Evolutionary conservation across 2,329 filamentous ascomycete genomes (phyloP).

Genomic region (Myriosclerotinia curreyana): DNA sequence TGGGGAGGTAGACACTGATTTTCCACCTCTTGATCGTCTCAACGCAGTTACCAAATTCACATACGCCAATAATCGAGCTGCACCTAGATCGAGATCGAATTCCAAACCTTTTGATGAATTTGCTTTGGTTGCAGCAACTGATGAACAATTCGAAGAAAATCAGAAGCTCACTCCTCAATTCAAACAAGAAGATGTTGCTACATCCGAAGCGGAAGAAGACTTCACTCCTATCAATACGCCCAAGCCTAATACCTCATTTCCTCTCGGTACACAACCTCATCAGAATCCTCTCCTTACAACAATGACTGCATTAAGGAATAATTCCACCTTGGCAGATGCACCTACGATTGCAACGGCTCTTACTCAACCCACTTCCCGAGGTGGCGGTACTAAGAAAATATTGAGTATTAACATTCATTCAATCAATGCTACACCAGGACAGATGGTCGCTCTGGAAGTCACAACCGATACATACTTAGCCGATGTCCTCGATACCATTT

Average conservation of each 20-base stretch:
- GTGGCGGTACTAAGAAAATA: slow-evolving; percentile 63
- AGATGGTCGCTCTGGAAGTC: slow-evolving; percentile 69
- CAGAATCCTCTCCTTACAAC: slow-evolving; percentile 62
- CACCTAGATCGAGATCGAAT: slow-evolving; percentile 55
- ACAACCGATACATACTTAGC: slow-evolving; percentile 81
- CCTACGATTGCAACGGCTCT: slow-evolving; percentile 44
- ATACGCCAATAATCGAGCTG: slow-evolving; percentile 71
- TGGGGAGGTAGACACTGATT: slow-evolving; percentile 81
- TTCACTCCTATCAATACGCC: slow-evolving; percentile 41
- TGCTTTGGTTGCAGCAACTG: slow-evolving; percentile 69
- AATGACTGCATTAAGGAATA: slow-evolving; percentile 50
- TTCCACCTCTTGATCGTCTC: slow-evolving; percentile 72
- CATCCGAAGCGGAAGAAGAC: slow-evolving; percentile 45
- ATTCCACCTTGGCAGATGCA: slow-evolving; percentile 54
- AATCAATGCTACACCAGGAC: slow-evolving; percentile 67
- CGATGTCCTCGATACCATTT: slow-evolving; percentile 75
- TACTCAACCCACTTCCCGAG: slow-evolving; percentile 39
- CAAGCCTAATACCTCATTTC: slow-evolving; percentile 29
- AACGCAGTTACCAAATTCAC: slow-evolving; percentile 76
- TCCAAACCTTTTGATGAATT: slow-evolving; percentile 82
- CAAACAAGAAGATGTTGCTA: slow-evolving; percentile 49
- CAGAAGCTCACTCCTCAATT: slow-evolving; percentile 65
- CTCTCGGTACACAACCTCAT: slow-evolving; percentile 42
- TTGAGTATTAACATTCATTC: slow-evolving; percentile 69
- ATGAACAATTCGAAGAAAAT: slow-evolving; percentile 66